Conservation (phyloP, 345 rosid genomes). For the Dimocarpus longan region DNA sequence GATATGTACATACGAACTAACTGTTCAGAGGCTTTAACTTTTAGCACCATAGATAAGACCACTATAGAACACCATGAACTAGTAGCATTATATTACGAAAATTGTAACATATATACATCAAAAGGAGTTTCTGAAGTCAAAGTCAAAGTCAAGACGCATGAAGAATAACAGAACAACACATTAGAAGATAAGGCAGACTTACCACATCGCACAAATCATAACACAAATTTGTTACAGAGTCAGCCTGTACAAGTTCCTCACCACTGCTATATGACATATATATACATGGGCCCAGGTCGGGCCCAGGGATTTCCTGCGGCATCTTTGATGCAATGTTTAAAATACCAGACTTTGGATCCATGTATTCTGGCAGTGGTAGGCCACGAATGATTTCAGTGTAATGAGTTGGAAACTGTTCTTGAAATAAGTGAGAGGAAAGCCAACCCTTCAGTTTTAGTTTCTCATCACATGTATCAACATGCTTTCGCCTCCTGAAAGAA, state of each 20-base stretch:
- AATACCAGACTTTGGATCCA: conserved; percentile 70
- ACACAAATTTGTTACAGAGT: conserved; percentile 64
- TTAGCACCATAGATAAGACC: not conserved
- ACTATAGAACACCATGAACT: not conserved
- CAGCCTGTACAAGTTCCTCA: conserved; percentile 53
- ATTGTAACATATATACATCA: not conserved
- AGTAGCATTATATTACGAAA: not conserved
- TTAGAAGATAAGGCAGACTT: conserved; percentile 28
- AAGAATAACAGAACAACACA: conserved; percentile 2
- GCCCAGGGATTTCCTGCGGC: conserved; percentile 47
- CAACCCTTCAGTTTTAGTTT: conserved; percentile 83
- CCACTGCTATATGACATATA: conserved; percentile 79
- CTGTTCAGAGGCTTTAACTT: not conserved
- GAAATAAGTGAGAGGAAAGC: conserved; percentile 79
- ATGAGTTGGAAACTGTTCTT: conserved; percentile 84
- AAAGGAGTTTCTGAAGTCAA: not conserved
- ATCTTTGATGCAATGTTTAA: conserved; percentile 74
- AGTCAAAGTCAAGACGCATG: conserved; percentile 7
- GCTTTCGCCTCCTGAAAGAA: conserved; percentile 62
- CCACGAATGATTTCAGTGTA: conserved; percentile 62
- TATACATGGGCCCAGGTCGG: conserved; percentile 76
- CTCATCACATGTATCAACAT: conserved; percentile 66
- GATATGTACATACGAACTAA: not conserved
- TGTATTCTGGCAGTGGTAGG: conserved; percentile 81
- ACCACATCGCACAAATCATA: conserved; percentile 79